Evolutionary conservation across 176 grass and related monocot species (phyloP), one percentile per base, ranked within the genome.

Genomic region (Saccharum officinarum): DNA sequence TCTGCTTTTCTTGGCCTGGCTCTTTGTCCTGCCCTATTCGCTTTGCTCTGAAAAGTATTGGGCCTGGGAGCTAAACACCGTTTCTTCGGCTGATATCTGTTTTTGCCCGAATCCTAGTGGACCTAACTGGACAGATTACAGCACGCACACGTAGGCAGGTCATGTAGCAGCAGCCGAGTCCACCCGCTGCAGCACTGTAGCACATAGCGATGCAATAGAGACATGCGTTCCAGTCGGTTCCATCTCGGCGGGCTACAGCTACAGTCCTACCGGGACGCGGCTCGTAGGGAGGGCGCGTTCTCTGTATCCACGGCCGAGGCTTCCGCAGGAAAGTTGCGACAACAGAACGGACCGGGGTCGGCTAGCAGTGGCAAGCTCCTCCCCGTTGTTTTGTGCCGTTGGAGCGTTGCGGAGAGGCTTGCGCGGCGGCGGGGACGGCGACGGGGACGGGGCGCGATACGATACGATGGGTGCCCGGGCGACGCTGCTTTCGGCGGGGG

Each of bases 221-320:
- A 82, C 80, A 57, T 20, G 67, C 67, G 34, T 82, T 82, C 66
- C 33, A 81, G 79, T 81, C 7, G 66, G 65, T 54, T 69, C 79
- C 79, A 69, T 69, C 30, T n/a, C 30, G 50, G 10, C 7, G 31
- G 73, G 70, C 69, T 71, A 71, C 38, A 25, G 20, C 49, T 55
- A 55, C 17, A 52, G 12, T 4, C 11, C 12, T 46, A 16, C 47
- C 4, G 4, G 45, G 45, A 47, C 13, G 45, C 45, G 45, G 47
- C 47, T 49, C 47, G 14, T 49, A 49, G 47, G 47, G 2, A 4
- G 45, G 45, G 12, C 45, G 45, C 45, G 45, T 15, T 15, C 45
- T 47, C 45, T 17, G 14, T 49, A 49, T 49, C 47, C 47, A 17
- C 45, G 5, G 23, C 23, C 26, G 25, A 30, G 14, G 65, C 31